Evolutionary conservation across 2,329 filamentous ascomycete genomes (phyloP), one percentile per base, ranked within the genome.

Genomic region (Ampelomyces quisqualis): DNA sequence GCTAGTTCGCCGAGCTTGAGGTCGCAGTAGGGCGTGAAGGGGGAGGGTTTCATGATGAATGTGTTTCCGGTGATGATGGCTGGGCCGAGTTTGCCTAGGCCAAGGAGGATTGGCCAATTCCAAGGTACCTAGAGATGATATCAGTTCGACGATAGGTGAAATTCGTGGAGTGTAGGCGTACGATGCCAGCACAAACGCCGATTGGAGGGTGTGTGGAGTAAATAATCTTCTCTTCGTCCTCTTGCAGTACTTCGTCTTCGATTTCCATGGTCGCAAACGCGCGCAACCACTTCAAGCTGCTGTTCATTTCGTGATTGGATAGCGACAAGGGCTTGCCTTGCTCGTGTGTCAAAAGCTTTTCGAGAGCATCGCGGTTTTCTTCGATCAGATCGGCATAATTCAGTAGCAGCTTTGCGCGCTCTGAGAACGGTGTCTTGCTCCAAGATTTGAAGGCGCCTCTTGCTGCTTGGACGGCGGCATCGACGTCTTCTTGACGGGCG

Each of bases 1-100:
- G 72, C 78, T 1, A 85, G 58, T 58, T 84, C 80, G 5, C 74
- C 76, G 4, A 82, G 55, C 60, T 84, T 84, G 18, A 85, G 68
- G 7, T 71, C 70, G 5, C 72, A 73, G 57, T 81, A 82, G 1
- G 78, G 79, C 0, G 79, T 79, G 55, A 75, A 80, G 51, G 58
- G 72, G 11, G 76, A 80, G 1, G 77, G 77, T 58, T 81, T 81
- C 46, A 80, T 60, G 32, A 82, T 78, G 27, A 81, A 63, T 0
- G 70, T 67, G 38, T 80, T 80, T 6, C 79, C 78, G 0, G 79
- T 77, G 10, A 81, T 53, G 0, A 85, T 51, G 1, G 78, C 78
- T 0, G 79, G 77, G 1, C 72, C 75, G n/a, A 84, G 68, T 59
- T 85, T 85, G 31, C 72, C 70, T 5, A 66, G 43, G 1, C 65